These are phyloP conservation scores for Neonectria coccinea DNA, from an alignment of 2,329 filamentous ascomycete species.

Conservation along the genomic window DNA sequence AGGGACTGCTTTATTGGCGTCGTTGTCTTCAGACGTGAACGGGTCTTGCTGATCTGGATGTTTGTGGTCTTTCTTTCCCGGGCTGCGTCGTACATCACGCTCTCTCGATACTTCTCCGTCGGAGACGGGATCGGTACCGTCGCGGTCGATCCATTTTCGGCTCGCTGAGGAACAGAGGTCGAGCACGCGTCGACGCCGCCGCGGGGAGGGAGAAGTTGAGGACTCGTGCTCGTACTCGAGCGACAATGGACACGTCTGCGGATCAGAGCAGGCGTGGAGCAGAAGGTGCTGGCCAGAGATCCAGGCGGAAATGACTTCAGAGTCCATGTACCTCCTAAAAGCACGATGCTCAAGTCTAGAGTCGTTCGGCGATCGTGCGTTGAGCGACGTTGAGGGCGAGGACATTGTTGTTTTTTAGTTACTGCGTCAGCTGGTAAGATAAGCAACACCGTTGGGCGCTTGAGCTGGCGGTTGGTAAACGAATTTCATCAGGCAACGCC, in stretches of 20 bases:
- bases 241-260: not conserved
- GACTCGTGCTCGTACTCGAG: not conserved
- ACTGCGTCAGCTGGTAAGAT: too few relatives aligned
- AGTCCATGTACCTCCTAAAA: not conserved
- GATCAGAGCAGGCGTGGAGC: not conserved
- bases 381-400: not conserved
- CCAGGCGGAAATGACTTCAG: slow-evolving; percentile 1
- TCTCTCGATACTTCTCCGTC: not conserved
- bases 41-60: not conserved
- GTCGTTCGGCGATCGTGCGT: not conserved
- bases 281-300: not conserved
- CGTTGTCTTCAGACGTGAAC: not conserved
- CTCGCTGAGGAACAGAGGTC: not conserved
- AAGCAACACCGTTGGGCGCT: not conserved
- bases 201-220: not conserved
- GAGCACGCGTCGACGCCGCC: not conserved
- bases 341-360: not conserved
- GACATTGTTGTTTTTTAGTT: not conserved
- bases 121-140: not conserved
- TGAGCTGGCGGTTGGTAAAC: too few relatives aligned
- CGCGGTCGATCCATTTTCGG: not conserved
- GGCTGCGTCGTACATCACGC: not conserved
- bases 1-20: not conserved
- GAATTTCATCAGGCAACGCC: too few relatives aligned
- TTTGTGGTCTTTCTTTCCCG: not conserved